Conservation (phyloP, 257 asterid species). For the Gentiana dahurica region DNA sequence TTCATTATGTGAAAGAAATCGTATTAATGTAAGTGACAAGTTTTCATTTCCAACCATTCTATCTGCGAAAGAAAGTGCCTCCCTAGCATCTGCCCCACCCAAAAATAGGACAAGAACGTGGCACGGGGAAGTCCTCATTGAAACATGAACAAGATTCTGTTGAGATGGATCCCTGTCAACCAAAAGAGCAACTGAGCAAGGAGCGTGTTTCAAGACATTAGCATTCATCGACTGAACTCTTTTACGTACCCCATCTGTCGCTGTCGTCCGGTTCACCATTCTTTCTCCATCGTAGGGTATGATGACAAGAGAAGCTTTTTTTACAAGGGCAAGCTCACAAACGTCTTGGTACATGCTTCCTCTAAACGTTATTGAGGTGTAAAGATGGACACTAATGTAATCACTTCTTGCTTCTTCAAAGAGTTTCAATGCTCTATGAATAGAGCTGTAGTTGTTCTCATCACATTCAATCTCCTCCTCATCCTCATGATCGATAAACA, state of each 20-base stretch:
- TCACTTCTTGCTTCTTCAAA: slow-evolving; percentile 33
- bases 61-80: slow-evolving; percentile 62
- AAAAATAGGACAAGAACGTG: slow-evolving; percentile 48
- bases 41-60: slow-evolving; percentile 31
- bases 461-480: slow-evolving; percentile 12
- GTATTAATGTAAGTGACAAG: slow-evolving; percentile 40
- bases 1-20: slow-evolving; percentile 40
- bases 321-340: slow-evolving; percentile 56
- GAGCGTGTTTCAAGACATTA: slow-evolving; percentile 47
- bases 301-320: slow-evolving; percentile 46
- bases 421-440: slow-evolving; percentile 41
- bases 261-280: neutral
- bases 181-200: slow-evolving; percentile 72
- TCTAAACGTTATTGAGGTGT: slow-evolving; percentile 41
- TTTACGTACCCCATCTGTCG: slow-evolving; percentile 7
- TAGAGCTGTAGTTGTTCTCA: slow-evolving; percentile 12
- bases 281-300: slow-evolving; percentile 29
- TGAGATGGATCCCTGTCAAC: slow-evolving; percentile 23
- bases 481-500: slow-evolving; percentile 47
- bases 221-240: slow-evolving; percentile 22
- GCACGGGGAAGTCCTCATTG: slow-evolving; percentile 12
- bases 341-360: slow-evolving; percentile 65
- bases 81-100: slow-evolving; percentile 81
- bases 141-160: slow-evolving; percentile 6
- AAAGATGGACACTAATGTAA: slow-evolving; percentile 26